Evolutionary conservation across 2,329 filamentous ascomycete species (phyloP), one percentile per base, ranked within the genome.

Genomic region (Cytospora schulzeri): DNA sequence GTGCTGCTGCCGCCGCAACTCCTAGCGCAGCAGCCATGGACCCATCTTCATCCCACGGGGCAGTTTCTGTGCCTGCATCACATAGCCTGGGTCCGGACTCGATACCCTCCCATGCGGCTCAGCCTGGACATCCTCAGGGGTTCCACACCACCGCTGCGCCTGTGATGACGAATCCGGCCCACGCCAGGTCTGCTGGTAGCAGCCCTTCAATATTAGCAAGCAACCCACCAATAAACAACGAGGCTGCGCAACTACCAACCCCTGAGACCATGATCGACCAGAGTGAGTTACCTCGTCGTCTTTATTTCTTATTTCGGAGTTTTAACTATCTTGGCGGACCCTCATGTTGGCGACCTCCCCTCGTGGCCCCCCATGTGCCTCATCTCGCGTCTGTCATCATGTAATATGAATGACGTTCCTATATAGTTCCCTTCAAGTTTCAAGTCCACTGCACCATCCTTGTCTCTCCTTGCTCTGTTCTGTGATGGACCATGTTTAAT

Each of bases 221-320:
- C 33, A 68, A 69, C n/a, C 65, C 66, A 19, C 63, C 73, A 33
- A 74, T 71, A n/a, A 66, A 48, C 33, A 51, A 19, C 35, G 76
- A 79, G 24, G 72, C 74, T 19, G 70, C 70, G 29, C 76, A 76
- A 57, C 50, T 77, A 26, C 71, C 73, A 17, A 77, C 76, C 4
- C 75, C 76, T 5, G 76, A 76, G 58, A 74, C 71, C 3, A 67
- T 72, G 52, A 66, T 71, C 48, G 74, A 77, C 41, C 72, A 73
- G 63, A 71, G 68, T 69, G 68, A 68, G 70, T 58, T 41, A 26
- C 60, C 22, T 45, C 24, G 29, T 28, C 15, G n/a, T 62, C 33
- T 48, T 62, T 19, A 7, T 41, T 41, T 26, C 33, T 45, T 28
- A 50, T 54, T 29, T 52, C 28, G 45, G 35, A 29, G 4, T 35